A percentile compares a stretch with the other conserved stretches of the same genome.
phyloP scores from a whole-genome alignment of 2,329 filamentous ascomycete genomes.

The Graphilbum fragrans region DNA sequence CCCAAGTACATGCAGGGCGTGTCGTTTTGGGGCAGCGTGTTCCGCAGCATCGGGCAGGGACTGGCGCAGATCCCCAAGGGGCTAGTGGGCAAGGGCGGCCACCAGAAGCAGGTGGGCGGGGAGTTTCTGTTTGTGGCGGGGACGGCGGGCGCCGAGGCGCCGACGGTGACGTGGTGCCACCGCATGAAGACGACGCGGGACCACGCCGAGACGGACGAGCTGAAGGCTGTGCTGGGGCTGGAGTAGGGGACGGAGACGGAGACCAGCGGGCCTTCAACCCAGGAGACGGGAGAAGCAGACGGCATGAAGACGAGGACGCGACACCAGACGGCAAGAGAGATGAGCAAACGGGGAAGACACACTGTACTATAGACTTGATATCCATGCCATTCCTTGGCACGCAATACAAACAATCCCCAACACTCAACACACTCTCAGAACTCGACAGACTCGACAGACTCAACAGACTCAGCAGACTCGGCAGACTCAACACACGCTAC shows the following conservation, averaged over 20 bases:
- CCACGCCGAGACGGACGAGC: constrained; percentile 57
- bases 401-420: too few species aligned
- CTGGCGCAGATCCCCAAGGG: constrained; percentile 45
- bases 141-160: constrained; percentile 8
- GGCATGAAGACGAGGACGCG: too few species aligned
- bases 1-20: constrained; percentile 54
- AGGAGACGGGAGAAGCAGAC: too few species aligned
- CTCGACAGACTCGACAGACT: too few species aligned
- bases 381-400: too few species aligned
- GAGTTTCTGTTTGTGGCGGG: constrained; percentile 60
- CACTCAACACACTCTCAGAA: neutral
- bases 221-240: constrained; percentile 53
- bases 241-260: too few species aligned
- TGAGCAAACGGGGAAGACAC: too few species aligned
- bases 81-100: constrained; percentile 50
- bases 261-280: too few species aligned
- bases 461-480: too few species aligned
- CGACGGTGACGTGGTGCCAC: constrained; percentile 60
- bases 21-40: constrained; percentile 31
- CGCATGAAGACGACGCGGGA: constrained; percentile 70
- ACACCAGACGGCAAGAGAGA: too few species aligned
- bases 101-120: constrained; percentile 59
- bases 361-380: too few species aligned
- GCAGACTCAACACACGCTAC: neutral
- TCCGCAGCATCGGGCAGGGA: constrained; percentile 44